These are phyloP conservation scores for Euryodendron excelsum DNA, from an alignment of 148 eudicot species.

Conservation along the genomic window DNA sequence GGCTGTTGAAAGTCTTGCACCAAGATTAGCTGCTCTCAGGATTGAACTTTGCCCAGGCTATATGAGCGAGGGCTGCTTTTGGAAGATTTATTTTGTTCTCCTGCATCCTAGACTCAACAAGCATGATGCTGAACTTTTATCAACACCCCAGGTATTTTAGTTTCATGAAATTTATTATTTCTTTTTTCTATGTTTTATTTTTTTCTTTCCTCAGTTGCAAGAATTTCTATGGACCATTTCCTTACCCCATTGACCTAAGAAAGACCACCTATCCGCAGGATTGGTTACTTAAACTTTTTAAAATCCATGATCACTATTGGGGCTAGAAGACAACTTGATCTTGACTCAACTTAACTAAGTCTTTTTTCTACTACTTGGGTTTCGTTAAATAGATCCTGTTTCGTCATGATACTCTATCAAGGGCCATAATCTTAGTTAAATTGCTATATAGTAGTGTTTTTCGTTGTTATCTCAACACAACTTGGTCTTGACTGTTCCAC, in stretches of 20 bases:
- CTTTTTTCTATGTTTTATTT: too few relatives aligned
- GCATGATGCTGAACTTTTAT: conserved; percentile 66
- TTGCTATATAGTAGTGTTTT: too few relatives aligned
- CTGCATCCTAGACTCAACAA: conserved; percentile 73
- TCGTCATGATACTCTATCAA: too few relatives aligned
- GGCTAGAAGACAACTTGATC: too few relatives aligned
- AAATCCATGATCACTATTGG: not conserved
- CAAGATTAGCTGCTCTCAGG: conserved; percentile 80
- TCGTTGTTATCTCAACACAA: too few relatives aligned
- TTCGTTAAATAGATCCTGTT: too few relatives aligned
- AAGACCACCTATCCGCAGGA: not conserved
- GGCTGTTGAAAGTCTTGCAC: conserved; percentile 86
- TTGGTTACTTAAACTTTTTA: not conserved
- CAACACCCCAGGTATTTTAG: conserved; percentile 77
- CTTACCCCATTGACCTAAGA: too few relatives aligned
- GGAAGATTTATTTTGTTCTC: conserved; percentile 96
- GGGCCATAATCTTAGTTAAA: too few relatives aligned
- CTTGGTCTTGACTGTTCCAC: not conserved
- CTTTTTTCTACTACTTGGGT: too few relatives aligned
- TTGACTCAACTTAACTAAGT: too few relatives aligned
- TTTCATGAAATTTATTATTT: not conserved
- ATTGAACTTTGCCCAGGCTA: conserved; percentile 86
- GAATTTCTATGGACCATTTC: too few relatives aligned
- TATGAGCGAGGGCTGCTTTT: conserved; percentile 83
- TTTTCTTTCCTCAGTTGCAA: too few relatives aligned